Conservation (phyloP, 1,284 basidiomycete species). For the Melampsora larici-populina region DNA sequence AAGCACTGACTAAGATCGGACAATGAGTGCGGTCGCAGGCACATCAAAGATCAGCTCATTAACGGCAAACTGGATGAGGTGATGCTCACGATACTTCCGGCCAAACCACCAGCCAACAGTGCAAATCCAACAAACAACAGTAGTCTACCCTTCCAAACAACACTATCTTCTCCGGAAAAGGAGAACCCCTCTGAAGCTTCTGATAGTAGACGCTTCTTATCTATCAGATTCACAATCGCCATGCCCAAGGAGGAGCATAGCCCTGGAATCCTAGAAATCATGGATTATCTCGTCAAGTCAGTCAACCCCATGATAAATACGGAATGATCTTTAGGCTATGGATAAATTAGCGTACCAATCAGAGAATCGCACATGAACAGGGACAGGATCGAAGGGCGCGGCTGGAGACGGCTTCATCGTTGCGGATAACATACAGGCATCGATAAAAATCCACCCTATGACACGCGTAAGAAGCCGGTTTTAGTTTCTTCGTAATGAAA, state of each 20-base stretch:
- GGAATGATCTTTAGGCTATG: not conserved
- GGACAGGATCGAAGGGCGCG: constrained; percentile 66
- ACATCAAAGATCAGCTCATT: not conserved
- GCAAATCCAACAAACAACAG: constrained; percentile 94
- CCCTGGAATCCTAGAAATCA: constrained; percentile 83
- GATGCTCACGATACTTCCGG: constrained; percentile 77
- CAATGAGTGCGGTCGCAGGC: not conserved
- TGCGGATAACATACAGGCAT: constrained; percentile 78
- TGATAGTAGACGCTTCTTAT: constrained; percentile 82
- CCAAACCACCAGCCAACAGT: constrained; percentile 90
- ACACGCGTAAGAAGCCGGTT: constrained; percentile 60
- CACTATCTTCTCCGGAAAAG: constrained; percentile 64
- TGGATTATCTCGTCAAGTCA: not conserved
- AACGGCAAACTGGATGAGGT: not conserved
- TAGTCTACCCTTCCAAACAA: constrained; percentile 83
- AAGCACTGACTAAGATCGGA: constrained; percentile 67
- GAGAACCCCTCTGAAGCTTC: constrained; percentile 62
- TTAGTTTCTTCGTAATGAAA: constrained; percentile 82
- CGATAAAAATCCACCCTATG: constrained; percentile 65
- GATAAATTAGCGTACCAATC: constrained; percentile 36
- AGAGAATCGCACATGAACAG: constrained; percentile 81
- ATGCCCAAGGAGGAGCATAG: constrained; percentile 91
- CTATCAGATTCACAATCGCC: constrained; percentile 86
- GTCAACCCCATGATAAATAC: not conserved
- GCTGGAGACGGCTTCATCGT: constrained; percentile 63